A percentile compares a stretch with the other conserved stretches of the same genome.
These are phyloP conservation scores for Trypanosoma scelopori DNA, from an alignment of 208 protist species.

Conservation along the genomic window DNA sequence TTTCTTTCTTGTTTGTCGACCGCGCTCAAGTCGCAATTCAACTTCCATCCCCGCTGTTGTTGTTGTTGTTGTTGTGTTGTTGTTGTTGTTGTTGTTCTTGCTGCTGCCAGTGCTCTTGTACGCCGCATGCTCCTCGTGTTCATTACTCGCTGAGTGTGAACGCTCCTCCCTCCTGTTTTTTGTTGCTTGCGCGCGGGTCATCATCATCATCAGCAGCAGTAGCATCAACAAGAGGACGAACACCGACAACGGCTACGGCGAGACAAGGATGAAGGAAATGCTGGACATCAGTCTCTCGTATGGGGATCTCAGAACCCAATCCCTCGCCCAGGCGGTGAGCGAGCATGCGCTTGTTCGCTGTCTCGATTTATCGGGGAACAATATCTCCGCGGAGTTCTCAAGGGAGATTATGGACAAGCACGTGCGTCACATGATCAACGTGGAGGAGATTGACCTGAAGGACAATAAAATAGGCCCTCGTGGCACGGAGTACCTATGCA, in stretches of 20 bases:
- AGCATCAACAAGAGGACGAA: not conserved
- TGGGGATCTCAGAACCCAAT: constrained; percentile 54
- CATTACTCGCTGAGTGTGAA: no score
- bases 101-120: no score
- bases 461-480: constrained; percentile 77
- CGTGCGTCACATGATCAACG: constrained; percentile 58
- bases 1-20: constrained; percentile 16
- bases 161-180: no score
- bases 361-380: constrained; percentile 80
- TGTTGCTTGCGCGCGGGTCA: not conserved
- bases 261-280: constrained; percentile 1
- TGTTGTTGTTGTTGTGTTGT: no score
- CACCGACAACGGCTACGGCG: not conserved
- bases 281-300: constrained; percentile 57
- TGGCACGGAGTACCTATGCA: constrained; percentile 59
- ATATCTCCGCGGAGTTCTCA: constrained; percentile 51
- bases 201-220: no score
- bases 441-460: constrained; percentile 77
- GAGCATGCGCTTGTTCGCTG: constrained; percentile 44
- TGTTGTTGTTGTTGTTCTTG: no score
- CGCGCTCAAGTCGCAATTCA: no score
- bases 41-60: no score
- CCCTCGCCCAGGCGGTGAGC: constrained; percentile 40
- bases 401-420: constrained; percentile 49
- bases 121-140: no score